phyloP scores from a whole-genome alignment of 78 protist species.

The Cavenderia fasciculata region DNA sequence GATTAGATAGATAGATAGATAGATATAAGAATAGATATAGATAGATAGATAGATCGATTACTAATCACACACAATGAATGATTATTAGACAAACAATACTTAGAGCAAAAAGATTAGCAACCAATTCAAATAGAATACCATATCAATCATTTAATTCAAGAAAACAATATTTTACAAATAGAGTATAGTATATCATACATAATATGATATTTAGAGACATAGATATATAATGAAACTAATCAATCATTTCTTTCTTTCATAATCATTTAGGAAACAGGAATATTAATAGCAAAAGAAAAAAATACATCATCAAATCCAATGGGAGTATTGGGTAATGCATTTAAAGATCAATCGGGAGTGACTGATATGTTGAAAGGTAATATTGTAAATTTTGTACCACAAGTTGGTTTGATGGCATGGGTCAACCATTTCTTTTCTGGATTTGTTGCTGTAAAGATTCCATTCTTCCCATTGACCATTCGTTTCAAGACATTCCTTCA shows the following conservation, averaged over 20 bases:
- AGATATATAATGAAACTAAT: background rate
- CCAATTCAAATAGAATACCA: slow-evolving; percentile 72
- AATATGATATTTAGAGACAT: too few species aligned
- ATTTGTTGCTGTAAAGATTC: slow-evolving; percentile 85
- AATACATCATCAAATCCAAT: slow-evolving; percentile 47
- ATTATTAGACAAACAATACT: slow-evolving; percentile 45
- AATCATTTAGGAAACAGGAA: slow-evolving; percentile 21
- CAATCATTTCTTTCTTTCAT: background rate
- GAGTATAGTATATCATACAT: background rate
- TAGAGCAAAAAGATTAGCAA: slow-evolving; percentile 58
- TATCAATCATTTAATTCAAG: slow-evolving; percentile 43
- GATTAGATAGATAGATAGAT: background rate
- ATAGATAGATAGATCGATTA: background rate
- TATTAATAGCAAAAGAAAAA: slow-evolving; percentile 8
- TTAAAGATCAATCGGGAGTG: slow-evolving; percentile 84
- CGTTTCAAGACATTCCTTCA: slow-evolving; percentile 89
- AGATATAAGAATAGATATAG: background rate
- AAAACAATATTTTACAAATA: slow-evolving; percentile 60
- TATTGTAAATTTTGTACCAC: slow-evolving; percentile 87
- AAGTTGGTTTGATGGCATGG: slow-evolving; percentile 83
- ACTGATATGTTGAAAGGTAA: slow-evolving; percentile 87
- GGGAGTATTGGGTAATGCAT: slow-evolving; percentile 52
- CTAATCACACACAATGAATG: background rate
- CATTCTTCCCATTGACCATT: slow-evolving; percentile 88
- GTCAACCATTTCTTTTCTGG: slow-evolving; percentile 90